Evolutionary conservation across 2,329 filamentous ascomycete species (phyloP).

Genomic region (Blumeria hordei): DNA sequence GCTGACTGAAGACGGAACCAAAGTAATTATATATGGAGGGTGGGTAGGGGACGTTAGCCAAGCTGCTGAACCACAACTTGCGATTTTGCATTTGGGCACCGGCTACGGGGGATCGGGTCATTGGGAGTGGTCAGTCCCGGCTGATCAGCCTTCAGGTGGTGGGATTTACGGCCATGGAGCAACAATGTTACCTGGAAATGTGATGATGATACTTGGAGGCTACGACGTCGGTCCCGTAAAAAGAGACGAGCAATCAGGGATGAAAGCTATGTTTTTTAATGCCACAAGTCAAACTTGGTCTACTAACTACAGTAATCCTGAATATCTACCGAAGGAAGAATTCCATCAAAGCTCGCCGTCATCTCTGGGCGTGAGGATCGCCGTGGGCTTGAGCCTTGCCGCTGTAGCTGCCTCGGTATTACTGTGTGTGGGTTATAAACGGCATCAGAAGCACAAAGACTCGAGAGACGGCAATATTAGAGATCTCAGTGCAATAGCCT

Average conservation of each 20-base stretch:
- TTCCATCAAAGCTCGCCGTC: constrained; percentile 11
- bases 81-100: constrained; percentile 48
- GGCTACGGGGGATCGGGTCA: constrained; percentile 45
- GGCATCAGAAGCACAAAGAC: constrained; percentile 18
- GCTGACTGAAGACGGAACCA: constrained; percentile 51
- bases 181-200: constrained; percentile 36
- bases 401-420: constrained; percentile 23
- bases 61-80: constrained; percentile 61
- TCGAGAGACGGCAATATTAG: constrained; percentile 29
- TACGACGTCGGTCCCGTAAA: constrained; percentile 22
- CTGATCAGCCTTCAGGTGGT: constrained; percentile 18
- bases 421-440: constrained; percentile 24
- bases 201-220: constrained; percentile 44
- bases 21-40: constrained; percentile 62
- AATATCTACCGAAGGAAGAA: constrained; percentile 7
- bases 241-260: constrained; percentile 18
- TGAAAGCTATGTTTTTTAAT: constrained; percentile 28
- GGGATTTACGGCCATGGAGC: constrained; percentile 41
- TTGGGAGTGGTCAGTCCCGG: constrained; percentile 48
- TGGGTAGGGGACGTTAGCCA: constrained; percentile 70
- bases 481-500: constrained; percentile 20
- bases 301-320: constrained; percentile 27
- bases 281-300: constrained; percentile 33
- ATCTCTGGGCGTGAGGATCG: constrained; percentile 27
- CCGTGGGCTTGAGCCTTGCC: constrained; percentile 37